Conservation (phyloP, 768 basidiomycete species). For the Pleurotus tuoliensis region DNA sequence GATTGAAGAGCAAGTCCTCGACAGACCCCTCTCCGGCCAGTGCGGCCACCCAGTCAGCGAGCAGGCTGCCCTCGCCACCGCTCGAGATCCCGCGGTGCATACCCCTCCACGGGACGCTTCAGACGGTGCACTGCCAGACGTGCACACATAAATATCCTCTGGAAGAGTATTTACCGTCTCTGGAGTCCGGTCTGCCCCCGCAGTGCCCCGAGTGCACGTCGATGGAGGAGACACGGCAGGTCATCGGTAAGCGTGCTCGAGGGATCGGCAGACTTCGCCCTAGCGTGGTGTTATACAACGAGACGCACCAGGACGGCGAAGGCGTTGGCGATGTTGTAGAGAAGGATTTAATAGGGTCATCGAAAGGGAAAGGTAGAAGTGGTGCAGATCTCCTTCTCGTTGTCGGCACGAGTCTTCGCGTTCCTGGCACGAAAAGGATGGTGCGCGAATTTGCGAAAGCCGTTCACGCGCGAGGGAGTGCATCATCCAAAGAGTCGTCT, state of each 20-base stretch:
- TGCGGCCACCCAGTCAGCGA: slow-evolving; percentile 13
- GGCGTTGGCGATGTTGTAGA: slow-evolving; percentile 82
- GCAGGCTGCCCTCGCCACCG: slow-evolving; percentile 47
- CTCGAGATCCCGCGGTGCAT: slow-evolving; percentile 74
- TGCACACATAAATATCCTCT: slow-evolving; percentile 76
- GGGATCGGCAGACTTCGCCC: slow-evolving; percentile 80
- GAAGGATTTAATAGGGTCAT: slow-evolving; percentile 71
- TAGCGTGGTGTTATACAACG: slow-evolving; percentile 89
- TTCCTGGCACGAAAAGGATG: slow-evolving; percentile 90
- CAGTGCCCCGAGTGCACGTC: slow-evolving; percentile 77
- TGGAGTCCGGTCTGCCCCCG: slow-evolving; percentile 61
- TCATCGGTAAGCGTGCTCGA: slow-evolving; percentile 74
- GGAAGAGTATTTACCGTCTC: slow-evolving; percentile 51
- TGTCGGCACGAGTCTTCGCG: slow-evolving; percentile 84
- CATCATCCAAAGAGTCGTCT: slow-evolving; percentile 18
- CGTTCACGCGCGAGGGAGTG: slow-evolving; percentile 47
- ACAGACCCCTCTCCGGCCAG: slow-evolving; percentile 10
- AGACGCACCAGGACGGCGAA: slow-evolving; percentile 82
- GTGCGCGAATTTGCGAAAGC: slow-evolving; percentile 86
- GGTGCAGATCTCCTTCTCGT: slow-evolving; percentile 84
- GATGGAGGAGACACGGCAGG: slow-evolving; percentile 63
- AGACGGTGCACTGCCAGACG: slow-evolving; percentile 73
- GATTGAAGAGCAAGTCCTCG: slow-evolving; percentile 38
- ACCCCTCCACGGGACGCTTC: slow-evolving; percentile 85
- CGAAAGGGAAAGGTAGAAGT: slow-evolving; percentile 61